Percentiles rank a stretch among this genome's conserved stretches.
Evolutionary conservation across 352 stramenopile genomes (phyloP).

Genomic region (Peronosclerospora sorghi): DNA sequence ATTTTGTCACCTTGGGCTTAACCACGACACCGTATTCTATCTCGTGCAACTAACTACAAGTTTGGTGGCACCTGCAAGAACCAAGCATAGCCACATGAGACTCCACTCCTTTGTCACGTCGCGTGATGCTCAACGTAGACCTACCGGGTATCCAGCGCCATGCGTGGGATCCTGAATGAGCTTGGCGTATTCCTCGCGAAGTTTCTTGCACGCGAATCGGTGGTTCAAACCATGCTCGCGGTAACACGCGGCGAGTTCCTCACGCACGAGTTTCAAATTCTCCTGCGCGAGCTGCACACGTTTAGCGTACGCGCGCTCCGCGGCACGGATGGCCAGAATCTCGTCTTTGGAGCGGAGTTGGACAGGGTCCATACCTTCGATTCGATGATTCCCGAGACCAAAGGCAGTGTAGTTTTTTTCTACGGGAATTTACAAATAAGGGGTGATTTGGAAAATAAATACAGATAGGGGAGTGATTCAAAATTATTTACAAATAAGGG

Average conservation of each 20-base stretch:
- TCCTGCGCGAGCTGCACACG: constrained; percentile 62
- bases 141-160: constrained; percentile 57
- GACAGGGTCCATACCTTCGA: constrained; percentile 37
- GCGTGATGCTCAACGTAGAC: not conserved
- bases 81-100: no score
- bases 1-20: no score
- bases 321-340: constrained; percentile 65
- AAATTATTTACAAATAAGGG: no score
- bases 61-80: no score
- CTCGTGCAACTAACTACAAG: no score
- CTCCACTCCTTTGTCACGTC: no score
- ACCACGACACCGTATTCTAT: no score
- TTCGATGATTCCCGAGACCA: no score
- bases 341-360: constrained; percentile 77
- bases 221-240: constrained; percentile 85
- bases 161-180: constrained; percentile 75
- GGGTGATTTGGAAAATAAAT: no score
- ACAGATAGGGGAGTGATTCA: no score
- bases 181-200: constrained; percentile 76
- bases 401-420: no score
- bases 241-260: constrained; percentile 81
- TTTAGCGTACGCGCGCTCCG: constrained; percentile 73
- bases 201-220: constrained; percentile 73
- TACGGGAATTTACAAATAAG: no score
- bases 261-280: constrained; percentile 74